These are phyloP conservation scores for Herpotrichia juniperi DNA, from an alignment of 2,329 filamentous ascomycete genomes.

Conservation along the genomic window DNA sequence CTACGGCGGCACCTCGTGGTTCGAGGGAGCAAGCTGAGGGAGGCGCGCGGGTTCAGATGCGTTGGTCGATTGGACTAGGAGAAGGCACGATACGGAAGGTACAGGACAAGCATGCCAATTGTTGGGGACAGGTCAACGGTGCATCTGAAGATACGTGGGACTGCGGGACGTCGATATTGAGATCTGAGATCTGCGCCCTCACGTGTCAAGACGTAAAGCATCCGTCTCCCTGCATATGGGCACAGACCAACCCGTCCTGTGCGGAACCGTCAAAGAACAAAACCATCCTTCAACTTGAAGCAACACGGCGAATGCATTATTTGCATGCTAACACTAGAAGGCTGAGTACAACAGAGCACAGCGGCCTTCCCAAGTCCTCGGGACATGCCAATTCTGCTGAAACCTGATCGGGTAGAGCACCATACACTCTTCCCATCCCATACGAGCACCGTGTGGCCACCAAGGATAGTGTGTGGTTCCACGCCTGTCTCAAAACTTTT, in stretches of 20 bases:
- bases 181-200: conserved; percentile 1
- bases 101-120: neutral
- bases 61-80: conserved; percentile 5
- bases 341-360: neutral
- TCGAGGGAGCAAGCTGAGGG: conserved; percentile 7
- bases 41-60: conserved; percentile 17
- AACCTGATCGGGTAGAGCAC: conserved; percentile 1
- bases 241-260: neutral
- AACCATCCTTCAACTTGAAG: neutral
- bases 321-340: neutral
- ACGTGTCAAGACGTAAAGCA: neutral
- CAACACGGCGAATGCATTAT: neutral
- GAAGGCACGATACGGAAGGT: neutral
- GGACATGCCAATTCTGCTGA: neutral
- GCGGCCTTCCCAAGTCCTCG: neutral
- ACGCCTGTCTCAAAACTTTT: neutral
- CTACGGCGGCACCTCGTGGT: neutral
- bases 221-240: no score
- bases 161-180: neutral
- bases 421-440: neutral
- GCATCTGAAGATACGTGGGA: neutral
- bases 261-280: neutral
- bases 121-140: neutral
- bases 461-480: neutral
- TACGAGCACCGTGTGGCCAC: neutral